Conservation (phyloP, 148 eudicot species). For the Diospyros kaki region DNA sequence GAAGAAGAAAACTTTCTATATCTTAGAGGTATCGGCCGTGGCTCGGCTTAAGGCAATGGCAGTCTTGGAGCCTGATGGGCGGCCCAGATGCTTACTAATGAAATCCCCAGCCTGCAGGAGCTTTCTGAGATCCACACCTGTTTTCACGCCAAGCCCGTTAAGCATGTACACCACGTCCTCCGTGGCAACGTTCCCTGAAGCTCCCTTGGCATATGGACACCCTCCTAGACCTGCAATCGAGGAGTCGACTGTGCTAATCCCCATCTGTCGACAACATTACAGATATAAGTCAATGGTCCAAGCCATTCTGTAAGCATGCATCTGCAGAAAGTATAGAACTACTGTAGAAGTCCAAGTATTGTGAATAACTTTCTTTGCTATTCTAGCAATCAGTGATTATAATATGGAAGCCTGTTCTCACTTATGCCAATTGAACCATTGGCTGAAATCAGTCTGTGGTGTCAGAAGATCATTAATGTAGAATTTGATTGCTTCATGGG, state of each 20-base stretch:
- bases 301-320: too few species aligned
- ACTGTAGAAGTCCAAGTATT: too few species aligned
- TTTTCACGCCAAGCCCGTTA: constrained; percentile 54
- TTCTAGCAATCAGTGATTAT: too few species aligned
- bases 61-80: constrained; percentile 53
- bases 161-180: constrained; percentile 83
- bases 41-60: constrained; percentile 50
- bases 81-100: constrained; percentile 56
- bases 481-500: too few species aligned
- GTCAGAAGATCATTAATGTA: too few species aligned
- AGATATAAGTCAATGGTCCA: neutral
- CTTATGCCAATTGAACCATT: too few species aligned
- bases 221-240: constrained; percentile 70
- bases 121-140: constrained; percentile 45
- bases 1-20: constrained; percentile 8
- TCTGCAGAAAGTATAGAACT: neutral
- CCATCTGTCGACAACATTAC: constrained; percentile 42
- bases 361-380: too few species aligned
- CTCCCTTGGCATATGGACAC: constrained; percentile 75
- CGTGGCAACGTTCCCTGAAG: constrained; percentile 68
- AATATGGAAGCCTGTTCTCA: too few species aligned
- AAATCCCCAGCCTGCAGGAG: constrained; percentile 57
- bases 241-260: constrained; percentile 52
- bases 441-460: too few species aligned
- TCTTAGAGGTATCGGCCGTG: constrained; percentile 38